Base-by-base conservation (phyloP, 176 grass and related monocot species). In the Avena insularis region DNA sequence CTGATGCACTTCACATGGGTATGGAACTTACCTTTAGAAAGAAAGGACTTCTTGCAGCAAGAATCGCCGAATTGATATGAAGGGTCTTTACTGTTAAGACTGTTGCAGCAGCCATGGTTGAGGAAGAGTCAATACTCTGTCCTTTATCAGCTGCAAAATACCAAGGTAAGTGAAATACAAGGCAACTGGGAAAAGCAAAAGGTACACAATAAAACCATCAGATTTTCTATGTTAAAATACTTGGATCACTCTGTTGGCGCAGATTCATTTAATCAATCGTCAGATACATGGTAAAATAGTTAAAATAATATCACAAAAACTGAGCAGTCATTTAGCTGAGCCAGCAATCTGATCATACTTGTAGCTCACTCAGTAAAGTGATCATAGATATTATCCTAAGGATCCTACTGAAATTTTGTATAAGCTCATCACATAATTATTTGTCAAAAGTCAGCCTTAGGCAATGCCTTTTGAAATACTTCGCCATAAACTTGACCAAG, bases 31-130 rank as follows among this genome's bases (percentile, higher is more conserved):
- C 40, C 40, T 43, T 43, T 43, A 43, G 40, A 43, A 98, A 98
- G 84, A 98, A 98, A 86, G 90, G 93, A 80, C 96, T 98, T 90
- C 95, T 95, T 19, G 90, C 96, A 65, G 96, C 96, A 75, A 98
- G 92, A 92, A 98, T 98, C 1, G 93, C 96, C 3, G 96, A 98
- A 83, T 93, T 98, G 79, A 98, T 95, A 83, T 98, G 92, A 77
- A 95, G 90, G 2, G 88, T 84, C 73, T 89, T 98, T 62, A 95
- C 93, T 88, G 88, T 83, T 43, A 90, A 79, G 78, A 92, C 75
- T 8, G 85, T 71, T 9, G 93, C 83, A 57, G 76, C 65, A 20
- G 78, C 82, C 84, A 89, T 80, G 15, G 65, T 88, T 90, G 90
- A 97, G 70, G 69, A 90, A 57, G 79, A 51, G 17, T 95, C 89